phyloP scores from a whole-genome alignment of 768 basidiomycete genomes.

The Polyporus arcularius region DNA sequence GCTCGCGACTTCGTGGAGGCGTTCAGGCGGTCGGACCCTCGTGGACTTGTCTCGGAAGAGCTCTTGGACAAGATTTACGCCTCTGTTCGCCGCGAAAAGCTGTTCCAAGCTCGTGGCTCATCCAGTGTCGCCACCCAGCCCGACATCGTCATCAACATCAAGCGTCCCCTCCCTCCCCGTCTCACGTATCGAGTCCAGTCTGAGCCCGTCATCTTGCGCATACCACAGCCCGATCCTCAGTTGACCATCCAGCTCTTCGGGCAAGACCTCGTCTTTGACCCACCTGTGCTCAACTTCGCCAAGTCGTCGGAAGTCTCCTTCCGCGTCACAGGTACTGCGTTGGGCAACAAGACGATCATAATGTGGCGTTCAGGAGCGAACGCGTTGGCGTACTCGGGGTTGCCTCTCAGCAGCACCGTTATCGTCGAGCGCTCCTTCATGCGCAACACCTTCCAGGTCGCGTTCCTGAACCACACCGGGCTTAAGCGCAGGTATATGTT shows the following conservation, averaged over 20 bases:
- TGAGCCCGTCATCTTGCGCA: conserved; percentile 82
- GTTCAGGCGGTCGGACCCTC: conserved; percentile 77
- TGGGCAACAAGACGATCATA: conserved; percentile 82
- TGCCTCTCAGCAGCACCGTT: conserved; percentile 78
- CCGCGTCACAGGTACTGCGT: conserved; percentile 81
- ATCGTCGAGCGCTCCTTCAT: conserved; percentile 91
- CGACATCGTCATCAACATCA: conserved; percentile 65
- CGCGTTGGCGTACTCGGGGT: conserved; percentile 77
- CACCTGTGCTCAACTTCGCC: conserved; percentile 76
- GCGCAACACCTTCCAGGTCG: conserved; percentile 93
- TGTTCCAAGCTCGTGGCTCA: conserved; percentile 67
- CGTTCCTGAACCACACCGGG: conserved; percentile 71
- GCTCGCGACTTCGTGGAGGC: conserved; percentile 81
- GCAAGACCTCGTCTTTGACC: conserved; percentile 87
- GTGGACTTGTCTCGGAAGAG: conserved; percentile 71
- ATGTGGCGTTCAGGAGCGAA: conserved; percentile 84
- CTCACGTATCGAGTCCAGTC: conserved; percentile 89
- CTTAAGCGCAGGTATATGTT: conserved; percentile 91
- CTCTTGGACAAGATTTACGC: conserved; percentile 76
- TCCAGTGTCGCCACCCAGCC: conserved; percentile 32
- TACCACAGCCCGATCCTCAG: conserved; percentile 82
- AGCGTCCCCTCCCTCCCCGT: conserved; percentile 71
- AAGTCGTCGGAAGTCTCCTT: conserved; percentile 84
- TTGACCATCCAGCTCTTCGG: conserved; percentile 85
- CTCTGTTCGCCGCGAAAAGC: conserved; percentile 70